These are phyloP conservation scores for Cercospora sp. DNA, from an alignment of 2,329 filamentous ascomycete species.

Conservation along the genomic window DNA sequence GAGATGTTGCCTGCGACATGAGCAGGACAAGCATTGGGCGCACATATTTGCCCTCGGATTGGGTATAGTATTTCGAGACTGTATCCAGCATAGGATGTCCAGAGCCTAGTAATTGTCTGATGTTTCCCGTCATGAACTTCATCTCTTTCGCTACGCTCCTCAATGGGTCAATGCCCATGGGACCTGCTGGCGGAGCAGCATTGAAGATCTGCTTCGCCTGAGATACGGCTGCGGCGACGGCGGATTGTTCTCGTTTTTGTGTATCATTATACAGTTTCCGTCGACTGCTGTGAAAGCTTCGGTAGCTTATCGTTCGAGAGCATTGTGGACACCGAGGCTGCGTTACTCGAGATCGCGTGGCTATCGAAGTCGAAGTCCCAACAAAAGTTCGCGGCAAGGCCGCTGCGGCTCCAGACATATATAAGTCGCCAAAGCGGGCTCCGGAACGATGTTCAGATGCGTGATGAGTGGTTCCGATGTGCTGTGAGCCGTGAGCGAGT, in stretches of 20 bases:
- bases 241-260: slow-evolving; percentile 52
- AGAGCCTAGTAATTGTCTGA: slow-evolving; percentile 86
- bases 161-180: slow-evolving; percentile 81
- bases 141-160: slow-evolving; percentile 92
- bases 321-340: slow-evolving; percentile 37
- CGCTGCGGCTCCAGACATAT: slow-evolving; percentile 37
- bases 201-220: slow-evolving; percentile 70
- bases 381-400: slow-evolving; percentile 40
- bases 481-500: not conserved
- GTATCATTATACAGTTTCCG: slow-evolving; percentile 38
- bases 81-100: slow-evolving; percentile 93
- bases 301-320: slow-evolving; percentile 31
- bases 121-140: slow-evolving; percentile 92
- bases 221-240: slow-evolving; percentile 71
- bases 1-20: slow-evolving; percentile 91
- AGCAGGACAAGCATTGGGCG: slow-evolving; percentile 91
- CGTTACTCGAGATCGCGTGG: slow-evolving; percentile 24
- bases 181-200: slow-evolving; percentile 62
- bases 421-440: slow-evolving; percentile 19
- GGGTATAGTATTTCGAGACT: slow-evolving; percentile 96
- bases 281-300: slow-evolving; percentile 35
- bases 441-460: not conserved
- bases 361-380: slow-evolving; percentile 31
- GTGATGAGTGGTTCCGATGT: not conserved
- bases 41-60: slow-evolving; percentile 94